Base-by-base conservation (phyloP, 2,329 filamentous ascomycete genomes). In the Pseudogymnoascus sp. region DNA sequence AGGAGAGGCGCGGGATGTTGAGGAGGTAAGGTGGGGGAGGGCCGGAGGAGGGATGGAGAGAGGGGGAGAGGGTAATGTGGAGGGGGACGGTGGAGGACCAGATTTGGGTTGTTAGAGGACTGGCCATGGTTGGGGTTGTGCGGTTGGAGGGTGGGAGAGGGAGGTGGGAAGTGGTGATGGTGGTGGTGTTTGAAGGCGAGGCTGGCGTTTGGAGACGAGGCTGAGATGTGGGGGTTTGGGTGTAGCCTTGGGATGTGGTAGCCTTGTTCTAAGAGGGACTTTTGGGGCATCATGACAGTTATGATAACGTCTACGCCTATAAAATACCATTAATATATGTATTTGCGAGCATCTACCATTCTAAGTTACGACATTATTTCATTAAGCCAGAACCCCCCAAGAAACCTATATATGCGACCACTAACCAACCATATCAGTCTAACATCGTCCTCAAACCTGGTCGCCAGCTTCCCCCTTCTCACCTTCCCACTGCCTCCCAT, bases 1-100 rank as follows among this genome's bases (percentile, higher is more conserved):
- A 90, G 8, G 85, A 87, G 36, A 90, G 75, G 25, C 87, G 82
- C 5, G 85, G 83, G 60, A 80, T 80, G 53, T 84, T 80, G 63
- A 88, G 78, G 78, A 73, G 59, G 38, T 72, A 73, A 1, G 71
- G 70, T 4, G 63, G 68, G 1, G 65, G 41, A n/a, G 41, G 22
- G 14, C 41, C 41, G 1, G 69, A 71, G 4, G 67, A 68, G 2
- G 67, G 62, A 58, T 72, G 71, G 12, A 47, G 22, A 1, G 41
- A 47, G 41, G 41, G 41, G 5, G 41, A 6, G 41, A 47, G 41
- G 1, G 65, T 68, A 20, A 73, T 70, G 58, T 69, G 65, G 14
- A 73, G 66, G 7, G 71, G 71, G 14, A 73, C 69, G 11, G 65
- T 68, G 4, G 71, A 70, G 3, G 64, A 62, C 71, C 71, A 73